These are phyloP conservation scores for Gossypium sturtianum DNA, from an alignment of 345 rosid genomes.

Conservation along the genomic window DNA sequence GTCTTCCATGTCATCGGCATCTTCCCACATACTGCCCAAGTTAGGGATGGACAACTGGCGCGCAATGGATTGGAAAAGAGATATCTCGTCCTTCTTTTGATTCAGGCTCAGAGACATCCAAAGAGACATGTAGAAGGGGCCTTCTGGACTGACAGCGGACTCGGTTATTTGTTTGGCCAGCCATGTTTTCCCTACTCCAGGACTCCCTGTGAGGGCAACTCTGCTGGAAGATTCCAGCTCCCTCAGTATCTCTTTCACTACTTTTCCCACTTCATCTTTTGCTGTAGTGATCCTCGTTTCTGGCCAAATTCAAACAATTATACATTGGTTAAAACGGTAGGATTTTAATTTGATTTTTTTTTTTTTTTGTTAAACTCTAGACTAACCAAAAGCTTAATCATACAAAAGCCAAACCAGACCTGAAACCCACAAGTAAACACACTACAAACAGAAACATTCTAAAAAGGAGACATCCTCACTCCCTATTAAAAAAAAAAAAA, in stretches of 20 bases:
- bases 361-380: too few species aligned
- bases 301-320: not conserved
- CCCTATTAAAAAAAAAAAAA: accelerated
- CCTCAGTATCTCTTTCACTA: not conserved
- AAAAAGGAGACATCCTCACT: too few species aligned
- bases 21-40: conserved; percentile 28
- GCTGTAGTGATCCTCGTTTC: not conserved
- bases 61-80: conserved; percentile 32
- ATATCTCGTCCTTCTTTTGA: not conserved
- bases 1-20: conserved; percentile 6
- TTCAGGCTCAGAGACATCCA: conserved; percentile 29
- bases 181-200: conserved; percentile 52
- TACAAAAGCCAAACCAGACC: too few species aligned
- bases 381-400: too few species aligned
- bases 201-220: conserved; percentile 23
- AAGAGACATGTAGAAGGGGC: conserved; percentile 16
- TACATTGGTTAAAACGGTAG: not conserved
- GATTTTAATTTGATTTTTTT: not conserved
- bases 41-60: conserved; percentile 28
- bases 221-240: accelerated
- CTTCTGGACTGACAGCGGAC: not conserved
- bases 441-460: too few species aligned
- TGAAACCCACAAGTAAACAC: too few species aligned
- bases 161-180: conserved; percentile 26
- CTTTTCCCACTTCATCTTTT: not conserved